These are phyloP conservation scores for Paramecium sonneborni DNA, from an alignment of 73 alveolate species.

Conservation along the genomic window DNA sequence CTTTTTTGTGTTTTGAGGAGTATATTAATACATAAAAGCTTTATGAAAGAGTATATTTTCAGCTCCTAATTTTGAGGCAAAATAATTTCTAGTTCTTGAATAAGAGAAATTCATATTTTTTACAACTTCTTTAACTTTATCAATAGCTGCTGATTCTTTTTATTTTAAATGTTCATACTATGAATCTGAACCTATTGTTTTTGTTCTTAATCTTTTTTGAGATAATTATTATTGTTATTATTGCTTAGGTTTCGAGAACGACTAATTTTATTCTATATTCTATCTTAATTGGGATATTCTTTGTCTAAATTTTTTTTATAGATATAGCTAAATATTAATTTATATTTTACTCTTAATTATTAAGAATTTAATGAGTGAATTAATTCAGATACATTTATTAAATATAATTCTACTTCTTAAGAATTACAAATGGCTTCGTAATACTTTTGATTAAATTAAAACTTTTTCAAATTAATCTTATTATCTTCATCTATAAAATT, in stretches of 20 bases:
- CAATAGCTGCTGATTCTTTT: not conserved
- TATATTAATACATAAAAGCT: not conserved
- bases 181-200: not conserved
- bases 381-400: not conserved
- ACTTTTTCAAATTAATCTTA: conserved; percentile 7
- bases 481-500: not conserved
- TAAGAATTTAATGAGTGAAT: not conserved
- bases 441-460: not conserved
- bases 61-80: not conserved
- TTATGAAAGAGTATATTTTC: not conserved
- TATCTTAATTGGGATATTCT: not conserved
- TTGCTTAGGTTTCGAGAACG: not conserved
- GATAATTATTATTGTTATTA: not conserved
- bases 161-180: not conserved
- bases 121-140: conserved; percentile 16
- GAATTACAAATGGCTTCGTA: not conserved
- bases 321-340: not conserved
- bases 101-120: not conserved
- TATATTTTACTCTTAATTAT: not conserved
- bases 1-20: not conserved
- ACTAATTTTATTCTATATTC: not conserved
- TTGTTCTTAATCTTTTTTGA: not conserved
- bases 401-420: not conserved
- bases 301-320: not conserved
- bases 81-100: conserved; percentile 9